These are phyloP conservation scores for Jacaranda copaia DNA, from an alignment of 257 asterid species.

Conservation along the genomic window DNA sequence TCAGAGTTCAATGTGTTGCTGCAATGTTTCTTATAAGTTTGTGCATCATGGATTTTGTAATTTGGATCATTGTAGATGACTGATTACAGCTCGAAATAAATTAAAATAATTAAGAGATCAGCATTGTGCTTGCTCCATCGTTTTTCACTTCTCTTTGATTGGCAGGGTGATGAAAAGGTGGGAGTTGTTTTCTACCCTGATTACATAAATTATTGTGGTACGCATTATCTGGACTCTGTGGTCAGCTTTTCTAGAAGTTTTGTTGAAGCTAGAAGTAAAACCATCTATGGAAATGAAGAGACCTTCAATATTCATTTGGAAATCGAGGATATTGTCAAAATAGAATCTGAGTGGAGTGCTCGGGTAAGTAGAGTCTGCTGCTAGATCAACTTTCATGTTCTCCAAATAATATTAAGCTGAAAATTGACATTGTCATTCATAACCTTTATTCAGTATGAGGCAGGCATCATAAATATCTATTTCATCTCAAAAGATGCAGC, in stretches of 20 bases:
- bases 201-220: constrained; percentile 51
- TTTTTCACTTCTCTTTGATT: constrained; percentile 38
- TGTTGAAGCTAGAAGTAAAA: constrained; percentile 61
- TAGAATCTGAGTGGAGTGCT: constrained; percentile 73
- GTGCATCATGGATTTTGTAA: constrained; percentile 14
- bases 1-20: constrained; percentile 31
- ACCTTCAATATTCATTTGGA: constrained; percentile 55
- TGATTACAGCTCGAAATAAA: constrained; percentile 13
- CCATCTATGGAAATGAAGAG: constrained; percentile 40
- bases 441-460: constrained; percentile 51
- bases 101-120: constrained; percentile 24
- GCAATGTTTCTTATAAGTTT: constrained; percentile 11
- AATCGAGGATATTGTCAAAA: constrained; percentile 64
- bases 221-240: constrained; percentile 49
- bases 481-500: constrained; percentile 49
- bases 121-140: constrained; percentile 34
- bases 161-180: constrained; percentile 58
- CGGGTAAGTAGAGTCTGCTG: constrained; percentile 52
- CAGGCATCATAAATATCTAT: constrained; percentile 54
- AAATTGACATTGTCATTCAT: constrained; percentile 35
- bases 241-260: constrained; percentile 63
- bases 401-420: constrained; percentile 24
- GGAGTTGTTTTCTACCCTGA: constrained; percentile 59
- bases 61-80: constrained; percentile 20
- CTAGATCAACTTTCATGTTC: constrained; percentile 29